Conservation (phyloP, 371 early-diverging fungal species). For the Rhizoclosmatium hyalinum region DNA sequence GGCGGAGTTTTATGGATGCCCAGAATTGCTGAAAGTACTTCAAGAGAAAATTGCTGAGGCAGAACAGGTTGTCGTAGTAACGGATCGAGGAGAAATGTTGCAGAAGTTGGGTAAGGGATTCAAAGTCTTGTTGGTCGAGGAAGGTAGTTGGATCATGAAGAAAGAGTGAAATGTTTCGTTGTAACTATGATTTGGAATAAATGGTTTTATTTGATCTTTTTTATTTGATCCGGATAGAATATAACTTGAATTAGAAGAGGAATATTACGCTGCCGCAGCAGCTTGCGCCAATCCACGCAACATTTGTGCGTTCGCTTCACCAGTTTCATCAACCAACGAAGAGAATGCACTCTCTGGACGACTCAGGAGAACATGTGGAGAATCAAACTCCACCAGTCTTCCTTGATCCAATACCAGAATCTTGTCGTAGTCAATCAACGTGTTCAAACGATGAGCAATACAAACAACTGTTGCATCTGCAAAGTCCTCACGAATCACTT, state of each 20-base stretch:
- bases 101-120: conserved; percentile 9
- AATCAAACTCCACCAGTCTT: conserved; percentile 57
- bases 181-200: background rate
- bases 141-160: conserved; percentile 24
- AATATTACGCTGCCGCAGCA: background rate
- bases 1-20: conserved; percentile 27
- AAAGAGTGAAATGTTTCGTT: background rate
- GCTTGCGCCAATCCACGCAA: conserved; percentile 19
- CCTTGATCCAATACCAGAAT: conserved; percentile 58
- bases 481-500: conserved; percentile 69
- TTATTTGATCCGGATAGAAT: background rate
- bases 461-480: conserved; percentile 59
- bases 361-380: conserved; percentile 40
- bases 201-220: background rate
- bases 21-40: background rate
- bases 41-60: conserved; percentile 9
- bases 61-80: conserved; percentile 20
- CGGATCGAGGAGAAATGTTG: conserved; percentile 18
- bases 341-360: conserved; percentile 58
- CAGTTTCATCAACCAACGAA: conserved; percentile 53
- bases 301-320: conserved; percentile 43
- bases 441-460: conserved; percentile 67
- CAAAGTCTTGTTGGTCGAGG: conserved; percentile 21
- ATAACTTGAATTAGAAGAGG: no score
- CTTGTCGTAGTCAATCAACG: conserved; percentile 78